Evolutionary conservation across 2,329 filamentous ascomycete species (phyloP), one percentile per base, ranked within the genome.

Genomic region (Akanthomyces dipterigenus): DNA sequence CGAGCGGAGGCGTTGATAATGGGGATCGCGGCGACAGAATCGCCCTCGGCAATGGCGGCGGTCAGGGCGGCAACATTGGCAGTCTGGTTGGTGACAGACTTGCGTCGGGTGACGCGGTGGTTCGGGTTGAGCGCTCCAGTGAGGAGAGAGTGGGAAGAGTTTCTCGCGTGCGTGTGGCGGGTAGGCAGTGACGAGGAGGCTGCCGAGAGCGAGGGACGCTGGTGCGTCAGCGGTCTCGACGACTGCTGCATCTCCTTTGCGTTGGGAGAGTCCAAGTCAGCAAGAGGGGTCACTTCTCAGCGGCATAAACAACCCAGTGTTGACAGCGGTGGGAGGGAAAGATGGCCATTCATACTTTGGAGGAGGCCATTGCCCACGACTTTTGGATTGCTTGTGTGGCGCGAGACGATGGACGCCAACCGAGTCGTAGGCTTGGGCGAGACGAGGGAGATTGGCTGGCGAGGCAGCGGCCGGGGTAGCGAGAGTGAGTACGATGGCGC

Each of bases 51-150:
- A 64, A 90, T 77, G 56, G 88, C 89, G 14, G 88, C 88, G 36
- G 89, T 88, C 64, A 93, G 79, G 59, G 89, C 90, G 20, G 89
- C 88, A 50, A 89, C 85, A 75, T 89, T 93, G 73, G 84, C 82
- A 53, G 82, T 83, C 51, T 88, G 84, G 65, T 86, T 88, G 64
- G 90, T 91, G 72, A 96, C 92, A 77, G 93, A 97, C 84, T 98
- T 98, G 69, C 95, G 87, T 70, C 93, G 90, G 68, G 90, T 92
- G 67, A 98, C 86, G 68, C 95, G 90, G 75, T 96, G 90, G 73
- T 86, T 88, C 68, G 87, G 78, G 78, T 93, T 93, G 71, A 93
- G 84, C 62, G 89, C 86, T 67, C 86, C 86, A 63, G 89, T 83
- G 61, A 93, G 88, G 68, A 92, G 81, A 62, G 91, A 93, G 75